Evolutionary conservation across 805 yeast species (phyloP), one percentile per base, ranked within the genome.

Genomic region (Candida sanyiensis): DNA sequence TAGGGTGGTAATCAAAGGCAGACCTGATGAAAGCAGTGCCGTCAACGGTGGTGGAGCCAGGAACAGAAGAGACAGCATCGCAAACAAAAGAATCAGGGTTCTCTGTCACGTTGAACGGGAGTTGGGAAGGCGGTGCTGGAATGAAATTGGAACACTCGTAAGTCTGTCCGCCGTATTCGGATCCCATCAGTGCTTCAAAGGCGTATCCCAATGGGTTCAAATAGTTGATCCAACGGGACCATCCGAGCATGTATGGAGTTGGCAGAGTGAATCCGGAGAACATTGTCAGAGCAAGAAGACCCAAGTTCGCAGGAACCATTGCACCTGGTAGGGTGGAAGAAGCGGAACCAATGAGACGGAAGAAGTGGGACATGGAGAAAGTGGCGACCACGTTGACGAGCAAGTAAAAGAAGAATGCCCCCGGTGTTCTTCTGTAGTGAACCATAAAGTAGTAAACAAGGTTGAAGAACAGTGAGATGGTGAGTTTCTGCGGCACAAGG

Each of bases 191-290:
- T 2, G 80, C 64, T 54, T 75, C 80, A 52, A 75, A 75, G 11
- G 68, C 63, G 47, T 75, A 77, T 8, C 70, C 72, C 20, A 76
- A 54, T 1, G 82, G 82, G 45, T 77, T 67, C 31, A 77, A 50
- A 47, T 73, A 77, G 51, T 72, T 71, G 44, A 77, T 73, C 81
- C 81, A 77, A 46, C 75, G 64, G 23, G 76, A 70, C 83, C 83
- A 77, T 11, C 80, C 75, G 45, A 66, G 64, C 73, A 76, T 73
- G 28, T 64, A 53, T 3, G 70, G 69, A 28, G 70, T 65, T 15
- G 81, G 83, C 42, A 76, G 61, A 13, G 69, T 75, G 54, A 74
- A 76, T 13, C 81, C 81, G 5, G 74, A 64, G 50, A 64, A 75
- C 51, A 71, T 65, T n/a, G 70, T 58, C 49, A 75, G 48, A 4